phyloP scores from a whole-genome alignment of 2,329 filamentous ascomycete genomes.

The Claviceps maximensis region DNA sequence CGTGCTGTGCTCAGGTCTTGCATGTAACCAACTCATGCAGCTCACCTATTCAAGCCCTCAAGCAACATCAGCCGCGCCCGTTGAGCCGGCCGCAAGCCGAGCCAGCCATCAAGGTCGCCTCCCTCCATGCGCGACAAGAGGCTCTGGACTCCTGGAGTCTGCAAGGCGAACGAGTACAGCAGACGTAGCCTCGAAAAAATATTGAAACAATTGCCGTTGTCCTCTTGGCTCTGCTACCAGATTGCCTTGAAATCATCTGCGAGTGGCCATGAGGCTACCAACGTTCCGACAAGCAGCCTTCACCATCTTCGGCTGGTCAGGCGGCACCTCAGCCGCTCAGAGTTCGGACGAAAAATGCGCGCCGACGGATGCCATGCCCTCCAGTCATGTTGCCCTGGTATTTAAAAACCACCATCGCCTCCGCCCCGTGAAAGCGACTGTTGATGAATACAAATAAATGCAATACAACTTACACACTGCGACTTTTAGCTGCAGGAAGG shows the following conservation, averaged over 20 bases:
- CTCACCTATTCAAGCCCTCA: too few relatives aligned
- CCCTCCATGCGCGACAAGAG: too few relatives aligned
- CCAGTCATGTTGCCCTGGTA: not conserved
- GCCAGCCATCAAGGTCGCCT: too few relatives aligned
- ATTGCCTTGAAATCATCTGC: not conserved
- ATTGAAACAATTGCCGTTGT: too few relatives aligned
- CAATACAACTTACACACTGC: not conserved
- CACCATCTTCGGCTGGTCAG: not conserved
- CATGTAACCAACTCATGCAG: too few relatives aligned
- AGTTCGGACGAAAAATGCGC: not conserved
- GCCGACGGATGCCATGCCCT: not conserved
- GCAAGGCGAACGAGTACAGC: too few relatives aligned
- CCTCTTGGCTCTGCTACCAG: too few relatives aligned
- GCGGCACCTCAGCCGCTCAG: not conserved
- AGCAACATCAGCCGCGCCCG: too few relatives aligned
- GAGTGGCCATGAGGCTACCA: not conserved
- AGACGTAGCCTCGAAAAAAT: too few relatives aligned
- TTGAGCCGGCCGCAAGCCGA: too few relatives aligned
- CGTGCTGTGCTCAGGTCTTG: too few relatives aligned
- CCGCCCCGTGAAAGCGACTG: not conserved
- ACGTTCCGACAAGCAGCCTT: not conserved
- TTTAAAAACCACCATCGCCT: not conserved
- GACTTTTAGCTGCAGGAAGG: not conserved
- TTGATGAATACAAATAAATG: not conserved
- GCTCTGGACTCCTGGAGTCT: too few relatives aligned